Conservation (phyloP, 345 rosid species). For the Dipteronia dyeriana region DNA sequence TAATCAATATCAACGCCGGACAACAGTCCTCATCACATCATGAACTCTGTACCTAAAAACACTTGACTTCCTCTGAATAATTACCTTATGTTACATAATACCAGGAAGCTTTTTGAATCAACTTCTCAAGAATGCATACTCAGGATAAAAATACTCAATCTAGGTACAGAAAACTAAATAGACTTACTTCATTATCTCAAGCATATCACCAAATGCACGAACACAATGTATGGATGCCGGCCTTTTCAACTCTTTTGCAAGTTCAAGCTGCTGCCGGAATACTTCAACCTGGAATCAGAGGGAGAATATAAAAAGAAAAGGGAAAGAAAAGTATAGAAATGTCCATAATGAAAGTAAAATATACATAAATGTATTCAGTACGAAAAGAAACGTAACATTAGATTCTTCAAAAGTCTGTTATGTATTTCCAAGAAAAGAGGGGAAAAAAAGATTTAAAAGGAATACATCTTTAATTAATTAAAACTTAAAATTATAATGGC, state of each 20-base stretch:
- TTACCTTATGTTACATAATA: not conserved
- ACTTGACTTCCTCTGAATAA: not conserved
- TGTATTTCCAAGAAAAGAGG: too few relatives aligned
- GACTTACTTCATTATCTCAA: conserved; percentile 69
- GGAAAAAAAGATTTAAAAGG: too few relatives aligned
- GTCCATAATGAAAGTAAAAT: not conserved
- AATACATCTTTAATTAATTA: too few relatives aligned
- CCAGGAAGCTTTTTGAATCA: not conserved
- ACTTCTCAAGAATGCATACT: not conserved
- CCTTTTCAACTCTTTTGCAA: conserved; percentile 77
- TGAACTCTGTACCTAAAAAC: not conserved
- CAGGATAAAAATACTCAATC: not conserved
- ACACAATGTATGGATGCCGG: conserved; percentile 90
- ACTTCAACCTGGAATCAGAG: conserved; percentile 52
- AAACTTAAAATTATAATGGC: too few relatives aligned
- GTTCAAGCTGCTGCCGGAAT: conserved; percentile 76
- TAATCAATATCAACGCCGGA: not conserved
- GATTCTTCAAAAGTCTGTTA: too few relatives aligned
- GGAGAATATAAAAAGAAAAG: not conserved
- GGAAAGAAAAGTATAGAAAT: not conserved
- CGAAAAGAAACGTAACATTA: not conserved
- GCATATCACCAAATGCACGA: conserved; percentile 86
- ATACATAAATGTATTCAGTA: not conserved
- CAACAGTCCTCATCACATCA: not conserved
- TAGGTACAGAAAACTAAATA: not conserved